Evolutionary conservation across 139 green algal genomes (phyloP), one percentile per base, ranked within the genome.

Genomic region (Spirogloea muscicola): DNA sequence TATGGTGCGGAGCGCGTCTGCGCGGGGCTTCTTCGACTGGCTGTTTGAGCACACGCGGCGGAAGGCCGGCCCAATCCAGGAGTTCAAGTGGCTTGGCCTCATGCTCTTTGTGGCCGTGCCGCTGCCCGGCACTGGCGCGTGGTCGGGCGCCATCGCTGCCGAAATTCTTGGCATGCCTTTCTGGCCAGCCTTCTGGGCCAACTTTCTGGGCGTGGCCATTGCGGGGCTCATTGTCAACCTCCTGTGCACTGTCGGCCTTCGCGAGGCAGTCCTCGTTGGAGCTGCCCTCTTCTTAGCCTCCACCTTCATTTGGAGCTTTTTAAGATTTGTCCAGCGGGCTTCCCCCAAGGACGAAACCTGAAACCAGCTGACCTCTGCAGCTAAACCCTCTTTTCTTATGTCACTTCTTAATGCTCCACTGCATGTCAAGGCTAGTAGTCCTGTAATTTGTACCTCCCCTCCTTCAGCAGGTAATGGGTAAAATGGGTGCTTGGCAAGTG

Each of bases 51-150:
- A 42, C 44, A 79, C 74, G 13, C 38, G 74, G 0, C 37, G 58
- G 7, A 82, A 82, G 49, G 74, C 74, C 0, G 65, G 27, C 13
- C 46, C 46, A 16, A 82, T 82, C 57, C 48, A 31, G 9, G 74
- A 82, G 44, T 80, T 77, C 48, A 41, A 49, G 33, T 76, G 60
- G 66, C 74, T 82, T 0, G 74, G 67, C 31, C 66, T 82, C 29
- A 79, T 79, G 69, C 64, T 82, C 25, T 82, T 82, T 39, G 75
- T 82, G 3, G 75, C 75, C n/a, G 68, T 82, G 33, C 75, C 75
- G 5, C 57, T 82, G 49, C 75, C 75, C 29, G 58, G 62, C 34
- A 82, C 75, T 3, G 75, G 75, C 4, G 75, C 75, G 16, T 82
- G 75, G 75, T 80, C 75, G 5, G 75, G 75, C 0, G 75, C 75